A percentile compares a stretch with the other conserved stretches of the same genome.
These are phyloP conservation scores for Helicocarpus griseus DNA, from an alignment of 2,329 filamentous ascomycete genomes.

Conservation along the genomic window DNA sequence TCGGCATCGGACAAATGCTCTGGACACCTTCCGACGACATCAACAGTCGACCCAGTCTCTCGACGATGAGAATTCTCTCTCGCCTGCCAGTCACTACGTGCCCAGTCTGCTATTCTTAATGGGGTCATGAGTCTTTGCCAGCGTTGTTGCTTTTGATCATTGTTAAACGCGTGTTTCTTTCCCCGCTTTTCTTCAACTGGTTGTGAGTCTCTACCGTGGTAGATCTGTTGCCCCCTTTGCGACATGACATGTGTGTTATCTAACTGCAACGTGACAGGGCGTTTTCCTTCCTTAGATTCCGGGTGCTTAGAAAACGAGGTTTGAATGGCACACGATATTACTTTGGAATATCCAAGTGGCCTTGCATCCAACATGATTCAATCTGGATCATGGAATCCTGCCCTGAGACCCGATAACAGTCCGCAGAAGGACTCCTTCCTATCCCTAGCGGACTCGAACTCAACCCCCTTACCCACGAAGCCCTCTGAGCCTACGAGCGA, in stretches of 20 bases:
- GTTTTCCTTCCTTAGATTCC: background rate
- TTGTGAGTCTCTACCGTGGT: background rate
- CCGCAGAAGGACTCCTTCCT: constrained; percentile 2
- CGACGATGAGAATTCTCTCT: background rate
- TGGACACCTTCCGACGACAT: background rate
- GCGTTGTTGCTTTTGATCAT: constrained; percentile 2
- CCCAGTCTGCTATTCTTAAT: background rate
- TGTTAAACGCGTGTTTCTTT: constrained; percentile 4
- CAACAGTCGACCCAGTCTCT: background rate
- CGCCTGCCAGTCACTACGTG: background rate
- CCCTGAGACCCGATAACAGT: constrained; percentile 37
- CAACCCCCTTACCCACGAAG: background rate
- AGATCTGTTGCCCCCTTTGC: constrained; percentile 1
- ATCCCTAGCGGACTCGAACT: background rate
- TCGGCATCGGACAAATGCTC: background rate
- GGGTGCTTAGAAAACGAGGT: background rate
- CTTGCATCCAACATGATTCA: constrained; percentile 7
- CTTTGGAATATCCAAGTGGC: constrained; percentile 1
- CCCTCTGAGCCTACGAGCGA: background rate
- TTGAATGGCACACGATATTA: constrained; percentile 7
- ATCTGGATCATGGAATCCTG: constrained; percentile 45
- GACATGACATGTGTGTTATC: background rate
- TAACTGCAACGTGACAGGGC: background rate
- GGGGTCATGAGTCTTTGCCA: constrained; percentile 6
- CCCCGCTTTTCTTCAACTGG: background rate